Evolutionary conservation across 495 filamentous ascomycete genomes (phyloP).

Genomic region (Terfezia claveryi): DNA sequence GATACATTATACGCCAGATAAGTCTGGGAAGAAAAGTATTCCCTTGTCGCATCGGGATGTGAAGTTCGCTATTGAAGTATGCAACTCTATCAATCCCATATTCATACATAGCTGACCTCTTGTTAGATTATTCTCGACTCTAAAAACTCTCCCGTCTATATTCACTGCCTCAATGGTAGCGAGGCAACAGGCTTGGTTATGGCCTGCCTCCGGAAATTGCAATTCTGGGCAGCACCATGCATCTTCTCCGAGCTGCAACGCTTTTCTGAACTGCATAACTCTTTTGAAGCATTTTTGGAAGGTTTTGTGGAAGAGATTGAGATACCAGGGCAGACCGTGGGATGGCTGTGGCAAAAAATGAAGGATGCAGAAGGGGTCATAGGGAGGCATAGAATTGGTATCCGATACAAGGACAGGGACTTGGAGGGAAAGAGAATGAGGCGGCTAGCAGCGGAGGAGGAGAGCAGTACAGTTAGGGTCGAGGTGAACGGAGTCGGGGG

Average conservation of each 20-base stretch:
- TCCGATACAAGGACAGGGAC: conserved; percentile 4
- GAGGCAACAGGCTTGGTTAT: conserved; percentile 13
- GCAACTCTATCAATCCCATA: background rate
- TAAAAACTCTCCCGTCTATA: conserved; percentile 2
- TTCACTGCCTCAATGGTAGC: conserved; percentile 15
- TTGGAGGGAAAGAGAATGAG: background rate
- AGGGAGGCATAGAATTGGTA: conserved; percentile 4
- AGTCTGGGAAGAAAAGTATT: conserved; percentile 12
- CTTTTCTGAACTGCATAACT: conserved; percentile 10
- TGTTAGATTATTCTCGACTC: too few species aligned
- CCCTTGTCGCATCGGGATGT: conserved; percentile 8
- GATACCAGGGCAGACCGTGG: conserved; percentile 2
- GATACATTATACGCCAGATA: conserved; percentile 11
- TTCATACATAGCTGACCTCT: background rate
- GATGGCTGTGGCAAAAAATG: conserved; percentile 12
- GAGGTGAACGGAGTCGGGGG: background rate
- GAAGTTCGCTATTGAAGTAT: conserved; percentile 7
- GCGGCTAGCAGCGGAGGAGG: background rate
- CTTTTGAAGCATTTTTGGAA: conserved; percentile 13
- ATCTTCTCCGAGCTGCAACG: conserved; percentile 14
- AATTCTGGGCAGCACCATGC: conserved; percentile 11
- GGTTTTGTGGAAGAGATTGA: conserved; percentile 8
- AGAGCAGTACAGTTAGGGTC: background rate
- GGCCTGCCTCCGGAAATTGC: conserved; percentile 10
- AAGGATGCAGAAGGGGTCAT: conserved; percentile 8